These are phyloP conservation scores for Polygonum maritimum DNA, from an alignment of 148 eudicot genomes.

Conservation along the genomic window DNA sequence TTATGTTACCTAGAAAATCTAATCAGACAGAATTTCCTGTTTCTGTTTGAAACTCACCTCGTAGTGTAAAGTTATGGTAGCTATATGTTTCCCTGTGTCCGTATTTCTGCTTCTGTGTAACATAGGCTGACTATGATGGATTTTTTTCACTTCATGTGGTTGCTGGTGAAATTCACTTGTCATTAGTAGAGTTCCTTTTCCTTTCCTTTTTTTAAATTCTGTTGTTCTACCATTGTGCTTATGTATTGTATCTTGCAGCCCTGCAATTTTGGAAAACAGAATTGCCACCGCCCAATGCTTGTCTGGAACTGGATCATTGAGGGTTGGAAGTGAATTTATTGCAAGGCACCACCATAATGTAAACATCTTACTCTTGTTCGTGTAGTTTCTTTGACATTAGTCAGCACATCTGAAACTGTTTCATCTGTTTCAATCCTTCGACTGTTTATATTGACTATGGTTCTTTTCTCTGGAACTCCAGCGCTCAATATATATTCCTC, in stretches of 20 bases:
- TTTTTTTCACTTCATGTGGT: not conserved
- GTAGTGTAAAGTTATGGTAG: too few species aligned
- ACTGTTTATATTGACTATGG: not conserved
- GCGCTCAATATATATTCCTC: conserved; percentile 78
- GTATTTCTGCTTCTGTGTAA: too few species aligned
- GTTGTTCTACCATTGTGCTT: not conserved
- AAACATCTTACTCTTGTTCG: conserved; percentile 14
- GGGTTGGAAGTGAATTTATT: conserved; percentile 90
- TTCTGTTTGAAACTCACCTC: too few species aligned
- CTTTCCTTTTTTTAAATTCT: not conserved
- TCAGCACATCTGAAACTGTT: not conserved
- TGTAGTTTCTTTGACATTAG: not conserved
- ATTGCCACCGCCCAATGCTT: conserved; percentile 87
- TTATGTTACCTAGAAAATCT: not conserved
- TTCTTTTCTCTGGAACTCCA: conserved; percentile 20
- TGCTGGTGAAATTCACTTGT: not conserved
- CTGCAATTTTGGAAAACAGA: conserved; percentile 78
- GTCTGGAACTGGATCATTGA: conserved; percentile 93
- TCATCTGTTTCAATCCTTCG: not conserved
- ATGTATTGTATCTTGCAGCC: conserved; percentile 31
- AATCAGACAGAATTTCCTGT: too few species aligned
- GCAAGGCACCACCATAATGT: conserved; percentile 90
- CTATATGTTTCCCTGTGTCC: too few species aligned
- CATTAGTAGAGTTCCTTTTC: not conserved
- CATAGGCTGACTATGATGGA: not conserved